Conservation (phyloP, 495 filamentous ascomycete genomes). For the Platismatia glauca region DNA sequence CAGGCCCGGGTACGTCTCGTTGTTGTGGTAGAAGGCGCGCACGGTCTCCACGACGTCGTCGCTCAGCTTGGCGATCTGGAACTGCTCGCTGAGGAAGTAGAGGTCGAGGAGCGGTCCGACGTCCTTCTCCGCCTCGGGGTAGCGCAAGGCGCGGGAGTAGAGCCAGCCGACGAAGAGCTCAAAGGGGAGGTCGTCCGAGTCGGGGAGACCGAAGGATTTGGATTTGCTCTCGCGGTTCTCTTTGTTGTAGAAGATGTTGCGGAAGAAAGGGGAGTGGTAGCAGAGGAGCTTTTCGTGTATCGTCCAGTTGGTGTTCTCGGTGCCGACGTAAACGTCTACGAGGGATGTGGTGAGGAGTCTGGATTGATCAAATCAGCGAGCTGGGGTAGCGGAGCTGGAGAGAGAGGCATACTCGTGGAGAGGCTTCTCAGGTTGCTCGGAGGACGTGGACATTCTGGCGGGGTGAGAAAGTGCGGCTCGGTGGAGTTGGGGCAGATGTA, state of each 20-base stretch:
- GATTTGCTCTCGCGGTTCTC: constrained; percentile 20
- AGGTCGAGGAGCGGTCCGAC: constrained; percentile 37
- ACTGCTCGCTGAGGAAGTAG: constrained; percentile 38
- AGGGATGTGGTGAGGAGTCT: constrained; percentile 40
- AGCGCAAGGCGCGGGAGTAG: constrained; percentile 32
- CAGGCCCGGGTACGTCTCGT: constrained; percentile 37
- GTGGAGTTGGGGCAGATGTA: background rate
- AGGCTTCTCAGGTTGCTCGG: constrained; percentile 21
- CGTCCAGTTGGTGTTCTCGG: constrained; percentile 37
- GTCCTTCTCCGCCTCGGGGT: constrained; percentile 35
- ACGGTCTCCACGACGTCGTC: constrained; percentile 34
- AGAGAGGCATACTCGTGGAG: constrained; percentile 23
- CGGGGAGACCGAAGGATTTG: constrained; percentile 37
- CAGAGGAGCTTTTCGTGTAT: constrained; percentile 46
- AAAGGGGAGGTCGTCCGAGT: constrained; percentile 38
- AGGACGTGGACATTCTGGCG: constrained; percentile 17
- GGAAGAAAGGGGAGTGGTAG: constrained; percentile 41
- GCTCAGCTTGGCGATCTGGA: constrained; percentile 29
- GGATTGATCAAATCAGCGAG: constrained; percentile 10
- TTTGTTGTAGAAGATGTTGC: constrained; percentile 35
- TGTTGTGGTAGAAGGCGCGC: constrained; percentile 36
- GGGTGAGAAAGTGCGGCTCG: background rate
- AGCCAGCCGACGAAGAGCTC: constrained; percentile 42
- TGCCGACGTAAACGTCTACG: constrained; percentile 43
- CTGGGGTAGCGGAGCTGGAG: background rate